phyloP scores from a whole-genome alignment of 2,329 filamentous ascomycete species.

The Blumeriella jaapii region DNA sequence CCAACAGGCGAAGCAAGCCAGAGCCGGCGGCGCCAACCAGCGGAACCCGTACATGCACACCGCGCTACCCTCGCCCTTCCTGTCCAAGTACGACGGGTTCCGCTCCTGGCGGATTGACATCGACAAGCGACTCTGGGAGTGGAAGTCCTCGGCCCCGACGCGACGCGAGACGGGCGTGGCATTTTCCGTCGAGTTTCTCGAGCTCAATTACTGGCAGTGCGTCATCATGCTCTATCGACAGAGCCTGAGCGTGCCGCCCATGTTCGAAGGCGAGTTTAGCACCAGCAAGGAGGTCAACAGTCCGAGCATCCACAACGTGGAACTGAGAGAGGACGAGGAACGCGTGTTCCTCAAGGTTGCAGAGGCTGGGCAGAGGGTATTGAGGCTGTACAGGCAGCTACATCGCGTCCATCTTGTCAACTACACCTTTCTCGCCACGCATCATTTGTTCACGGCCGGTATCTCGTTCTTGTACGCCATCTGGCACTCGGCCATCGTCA shows the following conservation, averaged over 20 bases:
- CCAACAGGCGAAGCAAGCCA: constrained; percentile 73
- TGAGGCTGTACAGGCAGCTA: constrained; percentile 81
- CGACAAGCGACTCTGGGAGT: constrained; percentile 69
- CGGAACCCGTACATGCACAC: constrained; percentile 66
- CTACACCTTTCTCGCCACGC: constrained; percentile 90
- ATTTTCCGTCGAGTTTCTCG: constrained; percentile 81
- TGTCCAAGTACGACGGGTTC: constrained; percentile 75
- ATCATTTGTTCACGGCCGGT: constrained; percentile 95
- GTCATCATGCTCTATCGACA: constrained; percentile 93
- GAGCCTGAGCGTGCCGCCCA: constrained; percentile 72
- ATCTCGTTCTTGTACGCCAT: constrained; percentile 95
- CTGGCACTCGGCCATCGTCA: constrained; percentile 86
- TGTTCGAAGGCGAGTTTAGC: constrained; percentile 69
- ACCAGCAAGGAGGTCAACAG: constrained; percentile 53
- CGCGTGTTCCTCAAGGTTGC: constrained; percentile 89
- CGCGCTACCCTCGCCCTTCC: constrained; percentile 71
- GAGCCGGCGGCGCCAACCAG: constrained; percentile 51
- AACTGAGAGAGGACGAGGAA: constrained; percentile 73
- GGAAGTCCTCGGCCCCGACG: constrained; percentile 74
- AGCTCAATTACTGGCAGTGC: constrained; percentile 96
- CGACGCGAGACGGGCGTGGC: constrained; percentile 72
- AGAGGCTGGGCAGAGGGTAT: constrained; percentile 84
- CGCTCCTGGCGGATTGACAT: constrained; percentile 81
- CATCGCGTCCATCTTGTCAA: constrained; percentile 84
- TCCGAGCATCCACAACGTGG: constrained; percentile 49